Base-by-base conservation (phyloP, 768 basidiomycete species). In the Suillus hirtellus region DNA sequence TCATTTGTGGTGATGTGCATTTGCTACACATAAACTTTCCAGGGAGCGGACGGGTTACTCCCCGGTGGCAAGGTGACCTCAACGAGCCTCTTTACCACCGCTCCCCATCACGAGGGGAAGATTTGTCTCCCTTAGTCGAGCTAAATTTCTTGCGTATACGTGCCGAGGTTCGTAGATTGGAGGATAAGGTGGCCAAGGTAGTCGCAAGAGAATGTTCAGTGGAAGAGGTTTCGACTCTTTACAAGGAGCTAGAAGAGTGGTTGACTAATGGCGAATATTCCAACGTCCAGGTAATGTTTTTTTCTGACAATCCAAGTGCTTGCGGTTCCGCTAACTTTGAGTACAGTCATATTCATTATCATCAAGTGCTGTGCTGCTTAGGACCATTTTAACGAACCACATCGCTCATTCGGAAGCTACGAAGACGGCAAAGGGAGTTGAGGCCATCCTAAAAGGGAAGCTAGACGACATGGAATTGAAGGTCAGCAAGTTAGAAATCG, bases 161-260 rank as follows among this genome's bases (percentile, higher is more conserved):
- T 72, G 84, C 69, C 68, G 86, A 89, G 64, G 86, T 85, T 63
- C 87, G 87, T 44, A 78, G 84, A 65, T 80, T 93, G 62, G 92
- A 93, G 76, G 86, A 86, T 76, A 91, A 86, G 76, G 90, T 93
- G 63, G 87, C 87, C 64, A 84, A 82, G 70, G 87, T 92, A 67
- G 92, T 91, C 37, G 83, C 85, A 14, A 90, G 90, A 85, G 92
- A 90, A 82, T 92, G 89, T 78, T 90, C 90, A 40, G 89, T 93
- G 63, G 91, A 93, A 74, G 92, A 93, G 78, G 89, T 93, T 59
- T 84, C 86, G 59, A 78, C 82, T 64, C 83, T 93, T 65, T 89
- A 91, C 77, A 84, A 86, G 70, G 92, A 93, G 77, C 82, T 93
- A 65, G 84, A 90, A 72, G 85, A 86, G 65, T 93, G 90, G 90